These are phyloP conservation scores for Irpex sp. DNA, from an alignment of 1,284 basidiomycete genomes.

Conservation along the genomic window DNA sequence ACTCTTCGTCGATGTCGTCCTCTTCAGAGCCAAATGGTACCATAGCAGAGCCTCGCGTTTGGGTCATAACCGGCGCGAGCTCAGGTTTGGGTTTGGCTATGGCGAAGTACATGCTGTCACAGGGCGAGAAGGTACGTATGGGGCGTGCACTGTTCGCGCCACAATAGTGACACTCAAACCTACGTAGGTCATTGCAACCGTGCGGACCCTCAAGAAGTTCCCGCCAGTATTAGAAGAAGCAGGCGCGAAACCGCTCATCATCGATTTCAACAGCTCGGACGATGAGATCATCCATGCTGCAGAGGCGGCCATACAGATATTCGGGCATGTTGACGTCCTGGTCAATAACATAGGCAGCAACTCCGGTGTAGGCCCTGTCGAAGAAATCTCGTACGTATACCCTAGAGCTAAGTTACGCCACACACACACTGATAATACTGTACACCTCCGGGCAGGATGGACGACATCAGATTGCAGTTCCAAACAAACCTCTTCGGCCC, in stretches of 20 bases:
- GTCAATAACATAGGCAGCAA: conserved; percentile 23
- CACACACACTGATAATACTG: not conserved
- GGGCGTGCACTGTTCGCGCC: not conserved
- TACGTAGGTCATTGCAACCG: conserved; percentile 26
- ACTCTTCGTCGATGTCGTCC: not conserved
- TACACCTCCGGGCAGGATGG: conserved; percentile 1
- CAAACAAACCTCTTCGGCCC: conserved; percentile 12
- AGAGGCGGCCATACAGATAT: conserved; percentile 17
- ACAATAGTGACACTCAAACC: not conserved
- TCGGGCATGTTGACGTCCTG: conserved; percentile 18
- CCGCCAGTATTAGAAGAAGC: conserved; percentile 15
- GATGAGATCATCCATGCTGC: conserved; percentile 20
- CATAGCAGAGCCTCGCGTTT: conserved; percentile 14
- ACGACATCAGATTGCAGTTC: conserved; percentile 11
- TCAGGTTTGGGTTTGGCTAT: conserved; percentile 28
- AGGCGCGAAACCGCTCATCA: conserved; percentile 20
- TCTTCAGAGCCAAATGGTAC: conserved; percentile 22
- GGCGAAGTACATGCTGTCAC: conserved; percentile 20
- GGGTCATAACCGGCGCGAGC: conserved; percentile 30
- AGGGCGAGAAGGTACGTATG: conserved; percentile 23
- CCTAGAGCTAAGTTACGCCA: not conserved
- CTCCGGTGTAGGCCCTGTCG: conserved; percentile 14
- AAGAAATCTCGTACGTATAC: conserved; percentile 4
- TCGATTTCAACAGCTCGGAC: conserved; percentile 23
- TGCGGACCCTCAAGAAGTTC: conserved; percentile 20